phyloP scores from a whole-genome alignment of 805 yeast species.

The Kodamaea sagamina region DNA sequence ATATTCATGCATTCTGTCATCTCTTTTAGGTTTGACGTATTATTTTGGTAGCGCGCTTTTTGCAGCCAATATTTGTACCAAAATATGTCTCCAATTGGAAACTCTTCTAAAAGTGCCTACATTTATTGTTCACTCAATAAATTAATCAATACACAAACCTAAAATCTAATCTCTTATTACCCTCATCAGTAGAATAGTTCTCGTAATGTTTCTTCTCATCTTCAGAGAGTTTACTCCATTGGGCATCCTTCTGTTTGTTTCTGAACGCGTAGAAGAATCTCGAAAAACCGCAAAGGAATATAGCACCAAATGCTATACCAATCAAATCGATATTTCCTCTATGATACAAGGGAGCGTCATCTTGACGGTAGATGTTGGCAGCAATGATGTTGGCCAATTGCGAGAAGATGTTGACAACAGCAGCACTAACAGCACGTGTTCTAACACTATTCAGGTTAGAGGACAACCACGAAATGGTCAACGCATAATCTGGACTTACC shows the following conservation, averaged over 20 bases:
- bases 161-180: conserved; percentile 60
- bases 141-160: conserved; percentile 30
- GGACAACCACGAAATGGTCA: conserved; percentile 63
- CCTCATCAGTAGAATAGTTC: conserved; percentile 49
- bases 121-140: too few species aligned
- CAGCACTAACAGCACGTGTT: conserved; percentile 65
- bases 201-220: conserved; percentile 55
- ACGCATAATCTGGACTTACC: conserved; percentile 49
- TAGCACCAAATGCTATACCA: conserved; percentile 36
- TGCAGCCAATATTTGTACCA: too few species aligned
- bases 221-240: conserved; percentile 52
- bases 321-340: conserved; percentile 54
- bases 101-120: too few species aligned
- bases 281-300: conserved; percentile 31
- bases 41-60: too few species aligned
- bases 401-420: conserved; percentile 64
- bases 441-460: conserved; percentile 61
- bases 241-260: conserved; percentile 45
- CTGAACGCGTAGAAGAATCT: conserved; percentile 44
- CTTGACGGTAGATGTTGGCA: conserved; percentile 55
- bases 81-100: too few species aligned
- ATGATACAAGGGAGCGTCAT: conserved; percentile 62
- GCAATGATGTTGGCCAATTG: conserved; percentile 61
- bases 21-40: too few species aligned
- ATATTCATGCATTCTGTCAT: too few species aligned